Conservation (phyloP, 192 early-diverging fungal species). For the Pilobolus umbonatus region DNA sequence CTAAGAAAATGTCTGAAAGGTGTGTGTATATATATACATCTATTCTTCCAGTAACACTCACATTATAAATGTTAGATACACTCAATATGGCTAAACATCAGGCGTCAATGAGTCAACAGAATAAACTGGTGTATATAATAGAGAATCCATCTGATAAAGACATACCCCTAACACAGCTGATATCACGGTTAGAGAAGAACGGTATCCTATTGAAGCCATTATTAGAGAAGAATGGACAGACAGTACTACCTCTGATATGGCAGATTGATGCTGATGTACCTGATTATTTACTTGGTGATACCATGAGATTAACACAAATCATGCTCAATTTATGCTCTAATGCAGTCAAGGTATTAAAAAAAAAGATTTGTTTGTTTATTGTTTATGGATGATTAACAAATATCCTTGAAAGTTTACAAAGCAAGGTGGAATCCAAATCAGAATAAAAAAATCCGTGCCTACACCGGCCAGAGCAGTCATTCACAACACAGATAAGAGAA, state of each 20-base stretch:
- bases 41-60: not conserved
- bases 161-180: constrained; percentile 20
- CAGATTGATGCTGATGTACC: constrained; percentile 45
- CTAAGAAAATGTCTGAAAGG: constrained; percentile 51
- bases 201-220: constrained; percentile 9
- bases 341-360: constrained; percentile 44
- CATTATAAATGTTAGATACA: constrained; percentile 19
- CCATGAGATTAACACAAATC: constrained; percentile 45
- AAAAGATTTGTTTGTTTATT: constrained; percentile 9
- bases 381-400: not conserved
- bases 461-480: constrained; percentile 11
- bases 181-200: constrained; percentile 16
- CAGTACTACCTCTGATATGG: constrained; percentile 43
- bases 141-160: constrained; percentile 31
- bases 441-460: constrained; percentile 28
- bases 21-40: constrained; percentile 10
- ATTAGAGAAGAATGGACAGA: constrained; percentile 17
- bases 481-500: not conserved
- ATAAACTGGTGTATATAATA: constrained; percentile 28
- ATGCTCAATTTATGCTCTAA: constrained; percentile 50
- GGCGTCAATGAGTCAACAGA: constrained; percentile 23
- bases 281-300: constrained; percentile 46
- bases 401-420: constrained; percentile 29
- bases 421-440: constrained; percentile 27
- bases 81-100: constrained; percentile 39